Conservation (phyloP, 345 rosid species). For the Gossypium anomalum region DNA sequence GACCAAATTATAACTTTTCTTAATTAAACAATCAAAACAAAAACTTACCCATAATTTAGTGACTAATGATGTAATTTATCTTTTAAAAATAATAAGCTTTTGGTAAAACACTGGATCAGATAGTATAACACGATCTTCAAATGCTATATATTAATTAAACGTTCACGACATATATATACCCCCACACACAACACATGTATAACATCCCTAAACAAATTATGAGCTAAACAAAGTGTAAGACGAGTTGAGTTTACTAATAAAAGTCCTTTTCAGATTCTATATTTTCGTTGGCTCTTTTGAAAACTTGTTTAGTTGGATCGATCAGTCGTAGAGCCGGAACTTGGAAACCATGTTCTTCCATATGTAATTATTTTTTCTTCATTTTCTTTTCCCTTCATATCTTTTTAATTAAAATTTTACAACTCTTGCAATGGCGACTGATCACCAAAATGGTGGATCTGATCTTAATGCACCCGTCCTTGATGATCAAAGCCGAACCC, state of each 20-base stretch:
- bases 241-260: neutral
- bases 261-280: neutral
- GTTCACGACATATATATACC: too few species aligned
- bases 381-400: neutral
- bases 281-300: neutral
- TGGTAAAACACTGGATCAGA: too few species aligned
- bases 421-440: neutral
- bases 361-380: neutral
- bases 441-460: neutral
- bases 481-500: constrained; percentile 11
- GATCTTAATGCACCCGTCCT: constrained; percentile 24
- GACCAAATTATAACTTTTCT: too few species aligned
- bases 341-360: neutral
- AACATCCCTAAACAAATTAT: too few species aligned
- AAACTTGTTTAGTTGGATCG: neutral
- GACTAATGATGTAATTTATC: too few species aligned
- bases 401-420: neutral
- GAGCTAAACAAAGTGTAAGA: too few species aligned
- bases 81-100: too few species aligned
- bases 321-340: neutral
- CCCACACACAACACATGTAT: neutral
- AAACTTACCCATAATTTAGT: too few species aligned
- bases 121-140: too few species aligned
- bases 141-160: too few species aligned
- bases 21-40: too few species aligned